Conservation (phyloP, 495 filamentous ascomycete genomes). For the Xylaria grammica region DNA sequence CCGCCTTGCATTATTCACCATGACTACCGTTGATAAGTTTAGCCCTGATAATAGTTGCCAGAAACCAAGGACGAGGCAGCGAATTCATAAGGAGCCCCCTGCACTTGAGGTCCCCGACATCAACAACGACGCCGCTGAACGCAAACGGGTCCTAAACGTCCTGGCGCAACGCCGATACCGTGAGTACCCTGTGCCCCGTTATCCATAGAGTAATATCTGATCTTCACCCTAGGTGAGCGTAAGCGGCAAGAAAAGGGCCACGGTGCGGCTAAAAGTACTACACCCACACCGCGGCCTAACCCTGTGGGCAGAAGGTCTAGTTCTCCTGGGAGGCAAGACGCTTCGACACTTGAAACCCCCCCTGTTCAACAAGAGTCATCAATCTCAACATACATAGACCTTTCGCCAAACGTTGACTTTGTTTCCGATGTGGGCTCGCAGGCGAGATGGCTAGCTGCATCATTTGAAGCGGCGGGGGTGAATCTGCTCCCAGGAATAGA, state of each 20-base stretch:
- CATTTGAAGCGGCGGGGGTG: not conserved
- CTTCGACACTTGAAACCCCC: not conserved
- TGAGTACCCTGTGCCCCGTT: constrained; percentile 28
- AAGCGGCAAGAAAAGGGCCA: constrained; percentile 28
- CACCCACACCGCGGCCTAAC: not conserved
- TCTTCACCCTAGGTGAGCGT: constrained; percentile 30
- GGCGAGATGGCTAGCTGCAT: not conserved
- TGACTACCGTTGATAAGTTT: not conserved
- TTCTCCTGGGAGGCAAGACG: not conserved
- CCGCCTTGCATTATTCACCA: not conserved
- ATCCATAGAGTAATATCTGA: constrained; percentile 1
- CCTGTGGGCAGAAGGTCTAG: not conserved
- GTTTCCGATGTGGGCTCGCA: not conserved
- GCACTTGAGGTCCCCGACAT: constrained; percentile 38
- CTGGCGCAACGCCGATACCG: constrained; percentile 58
- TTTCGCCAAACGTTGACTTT: not conserved
- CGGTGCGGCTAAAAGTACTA: constrained; percentile 1
- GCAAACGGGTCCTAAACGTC: constrained; percentile 56
- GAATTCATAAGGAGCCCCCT: constrained; percentile 32
- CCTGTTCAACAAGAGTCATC: not conserved
- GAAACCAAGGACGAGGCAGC: constrained; percentile 28
- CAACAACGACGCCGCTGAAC: constrained; percentile 46
- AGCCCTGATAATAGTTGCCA: not conserved
- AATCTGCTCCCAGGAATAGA: not conserved
- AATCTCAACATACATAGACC: not conserved